Base-by-base conservation (phyloP, 1,284 basidiomycete species). In the Ustilago loliicola region DNA sequence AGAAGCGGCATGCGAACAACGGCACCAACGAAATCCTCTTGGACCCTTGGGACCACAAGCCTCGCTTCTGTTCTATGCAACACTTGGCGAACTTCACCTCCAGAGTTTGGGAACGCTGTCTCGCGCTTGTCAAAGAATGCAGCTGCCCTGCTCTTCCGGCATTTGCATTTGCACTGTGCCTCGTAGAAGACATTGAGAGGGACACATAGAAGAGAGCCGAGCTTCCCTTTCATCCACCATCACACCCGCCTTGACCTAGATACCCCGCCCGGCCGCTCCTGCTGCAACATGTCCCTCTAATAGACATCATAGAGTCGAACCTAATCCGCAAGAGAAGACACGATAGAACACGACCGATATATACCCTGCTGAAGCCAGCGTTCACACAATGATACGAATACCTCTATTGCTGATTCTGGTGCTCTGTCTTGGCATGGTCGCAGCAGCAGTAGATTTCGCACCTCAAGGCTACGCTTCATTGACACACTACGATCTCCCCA, bases 401-500 rank as follows among this genome's bases (percentile, higher is more conserved):
- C 13, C 27, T 7, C 48, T 54, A 3, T 3, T 48, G 55, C 38
- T 32, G 15, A 57, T 67, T 27, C 1, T 64, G 13, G 36, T 57
- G 7, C 5, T 68, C 23, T 58, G 38, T 23, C 9, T 58, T 1
- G 19, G 40, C n/a, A 1, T 11, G 5, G 48, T 48, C 1, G 40
- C n/a, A 3, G 57, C 61, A 19, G 73, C 52, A 2, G 52, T 76
- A 58, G 73, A 68, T 48, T 65, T 71, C 29, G 53, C 67, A 30
- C 10, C 66, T 4, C 48, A 51, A 21, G 80, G 80, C 17, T 73
- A 72, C 30, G 78, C 80, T 13, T 82, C 82, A 9, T 10, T 83
- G 40, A 83, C 82, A 34, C 82, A 83, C 62, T 83, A 83, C 70
- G 77, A 77, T 29, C 54, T 82, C 6, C 82, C 82, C 1, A 17